These are phyloP conservation scores for Carex pumila DNA, from an alignment of 176 grass and related monocot genomes.

Conservation along the genomic window DNA sequence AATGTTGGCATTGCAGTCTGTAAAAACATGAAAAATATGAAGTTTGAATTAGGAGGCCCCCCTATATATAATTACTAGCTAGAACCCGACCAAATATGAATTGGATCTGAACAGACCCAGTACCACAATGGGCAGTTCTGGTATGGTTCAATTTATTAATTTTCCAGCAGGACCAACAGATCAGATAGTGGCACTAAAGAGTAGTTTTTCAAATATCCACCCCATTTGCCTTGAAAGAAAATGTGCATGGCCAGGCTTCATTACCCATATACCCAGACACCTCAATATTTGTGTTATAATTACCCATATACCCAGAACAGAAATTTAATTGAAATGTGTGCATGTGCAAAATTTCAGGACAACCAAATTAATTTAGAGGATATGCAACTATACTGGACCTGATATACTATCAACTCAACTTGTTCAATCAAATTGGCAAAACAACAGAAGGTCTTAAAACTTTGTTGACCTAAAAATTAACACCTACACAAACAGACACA, in stretches of 20 bases:
- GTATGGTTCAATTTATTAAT: not conserved
- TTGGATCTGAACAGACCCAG: not conserved
- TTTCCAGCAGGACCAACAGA: too few species aligned
- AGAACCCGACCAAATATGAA: not conserved
- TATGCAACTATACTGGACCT: not conserved
- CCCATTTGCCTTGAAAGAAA: too few species aligned
- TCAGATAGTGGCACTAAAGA: too few species aligned
- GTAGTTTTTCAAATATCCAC: too few species aligned
- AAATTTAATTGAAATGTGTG: too few species aligned
- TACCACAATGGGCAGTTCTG: not conserved
- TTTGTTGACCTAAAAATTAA: not conserved
- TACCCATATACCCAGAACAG: not conserved
- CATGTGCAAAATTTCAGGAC: not conserved
- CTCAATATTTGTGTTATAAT: too few species aligned
- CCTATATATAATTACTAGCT: not conserved
- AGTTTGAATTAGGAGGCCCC: not conserved
- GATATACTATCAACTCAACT: not conserved
- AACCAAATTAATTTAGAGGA: not conserved
- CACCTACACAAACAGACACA: not conserved
- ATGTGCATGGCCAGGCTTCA: too few species aligned
- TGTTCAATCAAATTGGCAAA: not conserved
- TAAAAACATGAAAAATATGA: not conserved
- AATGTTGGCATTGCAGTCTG: conserved; percentile 58
- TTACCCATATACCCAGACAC: too few species aligned
- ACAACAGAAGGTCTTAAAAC: not conserved